Percentiles rank a stretch among this genome's conserved stretches.
Conservation (phyloP, 1,284 basidiomycete species). For the Retiboletus flavoniger region DNA sequence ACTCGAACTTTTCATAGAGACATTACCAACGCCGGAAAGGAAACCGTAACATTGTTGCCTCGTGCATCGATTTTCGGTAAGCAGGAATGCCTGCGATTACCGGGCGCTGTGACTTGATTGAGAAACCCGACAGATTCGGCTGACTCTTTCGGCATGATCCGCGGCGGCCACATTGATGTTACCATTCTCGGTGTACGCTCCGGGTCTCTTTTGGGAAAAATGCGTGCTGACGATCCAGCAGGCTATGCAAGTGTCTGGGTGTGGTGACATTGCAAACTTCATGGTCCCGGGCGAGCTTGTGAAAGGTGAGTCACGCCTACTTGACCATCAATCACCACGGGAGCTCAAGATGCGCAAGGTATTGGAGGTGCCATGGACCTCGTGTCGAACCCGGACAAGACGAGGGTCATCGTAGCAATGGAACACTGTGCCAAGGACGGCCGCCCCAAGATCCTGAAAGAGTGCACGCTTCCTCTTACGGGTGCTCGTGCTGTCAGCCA, state of each 20-base stretch:
- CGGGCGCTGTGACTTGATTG: neutral
- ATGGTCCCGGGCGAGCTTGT: slow-evolving; percentile 94
- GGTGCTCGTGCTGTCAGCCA: slow-evolving; percentile 81
- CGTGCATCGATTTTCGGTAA: slow-evolving; percentile 86
- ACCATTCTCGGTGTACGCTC: slow-evolving; percentile 72
- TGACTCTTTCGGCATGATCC: slow-evolving; percentile 93
- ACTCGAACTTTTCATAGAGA: slow-evolving; percentile 49
- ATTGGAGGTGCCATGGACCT: slow-evolving; percentile 96
- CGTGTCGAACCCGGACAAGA: slow-evolving; percentile 87
- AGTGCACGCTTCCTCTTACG: slow-evolving; percentile 83
- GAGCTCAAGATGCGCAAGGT: slow-evolving; percentile 42
- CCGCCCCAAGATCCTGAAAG: slow-evolving; percentile 77
- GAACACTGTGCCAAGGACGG: slow-evolving; percentile 90
- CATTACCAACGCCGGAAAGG: slow-evolving; percentile 92
- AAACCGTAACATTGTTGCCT: slow-evolving; percentile 87
- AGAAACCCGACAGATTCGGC: slow-evolving; percentile 58
- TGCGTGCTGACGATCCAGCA: slow-evolving; percentile 30
- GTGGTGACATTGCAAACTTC: slow-evolving; percentile 93
- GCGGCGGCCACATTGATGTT: slow-evolving; percentile 91
- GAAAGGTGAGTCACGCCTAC: slow-evolving; percentile 50
- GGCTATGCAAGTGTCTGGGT: slow-evolving; percentile 91
- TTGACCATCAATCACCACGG: neutral
- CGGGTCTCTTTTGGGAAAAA: slow-evolving; percentile 11
- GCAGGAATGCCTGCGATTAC: neutral
- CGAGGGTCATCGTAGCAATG: slow-evolving; percentile 82